Evolutionary conservation across 805 yeast genomes (phyloP).

Genomic region (Hanseniaspora mollemarum): DNA sequence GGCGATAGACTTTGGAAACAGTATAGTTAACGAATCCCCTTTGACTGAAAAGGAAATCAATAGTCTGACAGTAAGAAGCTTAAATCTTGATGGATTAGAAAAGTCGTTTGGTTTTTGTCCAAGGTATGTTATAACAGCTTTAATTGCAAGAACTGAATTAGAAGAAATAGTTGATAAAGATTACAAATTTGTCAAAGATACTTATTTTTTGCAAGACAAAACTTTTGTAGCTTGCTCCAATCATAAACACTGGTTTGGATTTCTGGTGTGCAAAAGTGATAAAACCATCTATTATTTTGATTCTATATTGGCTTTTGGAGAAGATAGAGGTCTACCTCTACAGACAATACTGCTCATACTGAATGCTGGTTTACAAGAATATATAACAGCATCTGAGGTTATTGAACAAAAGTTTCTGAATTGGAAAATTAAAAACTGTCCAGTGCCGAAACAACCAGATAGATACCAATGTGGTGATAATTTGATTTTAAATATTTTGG

Average conservation of each 20-base stretch:
- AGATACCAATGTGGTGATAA: constrained; percentile 5
- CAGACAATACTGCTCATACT: not conserved
- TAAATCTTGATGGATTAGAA: not conserved
- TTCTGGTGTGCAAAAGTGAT: not conserved
- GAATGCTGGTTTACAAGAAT: not conserved
- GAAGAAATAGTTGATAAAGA: not conserved
- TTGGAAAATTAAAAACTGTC: constrained; percentile 5
- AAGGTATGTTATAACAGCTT: not conserved
- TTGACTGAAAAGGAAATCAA: not conserved
- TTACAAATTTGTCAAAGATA: not conserved
- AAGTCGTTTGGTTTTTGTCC: not conserved
- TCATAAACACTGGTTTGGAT: constrained; percentile 3
- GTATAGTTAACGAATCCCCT: not conserved
- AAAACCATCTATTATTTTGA: constrained; percentile 1
- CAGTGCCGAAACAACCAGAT: constrained; percentile 1
- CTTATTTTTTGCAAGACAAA: not conserved
- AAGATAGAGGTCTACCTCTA: not conserved
- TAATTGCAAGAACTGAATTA: not conserved
- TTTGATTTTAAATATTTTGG: not conserved
- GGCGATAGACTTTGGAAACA: not conserved
- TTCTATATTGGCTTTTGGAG: constrained; percentile 1
- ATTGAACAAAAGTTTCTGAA: not conserved
- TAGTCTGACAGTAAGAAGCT: not conserved
- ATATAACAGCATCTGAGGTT: not conserved
- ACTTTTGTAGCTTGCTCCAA: not conserved